These are phyloP conservation scores for Vigna mungo DNA, from an alignment of 306 rosid genomes.

Conservation along the genomic window DNA sequence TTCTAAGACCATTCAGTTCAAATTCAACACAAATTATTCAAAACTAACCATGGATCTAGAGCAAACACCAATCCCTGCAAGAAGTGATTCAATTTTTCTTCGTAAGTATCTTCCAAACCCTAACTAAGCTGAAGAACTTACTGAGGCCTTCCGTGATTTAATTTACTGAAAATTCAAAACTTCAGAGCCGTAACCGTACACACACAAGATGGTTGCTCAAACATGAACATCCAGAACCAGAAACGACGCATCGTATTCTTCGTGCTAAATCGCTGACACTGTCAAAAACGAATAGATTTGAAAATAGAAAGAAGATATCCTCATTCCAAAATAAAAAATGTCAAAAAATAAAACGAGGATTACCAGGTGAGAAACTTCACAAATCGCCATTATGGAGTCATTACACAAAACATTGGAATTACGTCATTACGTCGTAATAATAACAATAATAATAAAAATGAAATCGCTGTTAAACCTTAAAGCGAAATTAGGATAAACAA, in stretches of 20 bases:
- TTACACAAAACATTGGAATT: conserved; percentile 6
- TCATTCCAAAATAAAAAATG: background rate
- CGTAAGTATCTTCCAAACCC: conserved; percentile 48
- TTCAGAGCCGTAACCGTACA: conserved; percentile 35
- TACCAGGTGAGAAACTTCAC: conserved; percentile 53
- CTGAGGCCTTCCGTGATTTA: conserved; percentile 10
- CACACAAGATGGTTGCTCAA: conserved; percentile 30
- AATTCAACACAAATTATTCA: conserved; percentile 14
- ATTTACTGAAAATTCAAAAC: conserved; percentile 41
- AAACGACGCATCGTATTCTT: conserved; percentile 30
- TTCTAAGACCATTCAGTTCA: conserved; percentile 4
- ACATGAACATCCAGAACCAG: conserved; percentile 47
- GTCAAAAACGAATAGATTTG: background rate
- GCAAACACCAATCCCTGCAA: conserved; percentile 2
- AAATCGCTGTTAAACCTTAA: background rate
- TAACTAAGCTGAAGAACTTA: conserved; percentile 43
- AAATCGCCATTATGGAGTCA: conserved; percentile 56
- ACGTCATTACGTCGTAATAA: background rate
- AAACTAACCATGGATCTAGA: conserved; percentile 35
- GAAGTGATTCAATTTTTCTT: background rate
- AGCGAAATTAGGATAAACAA: conserved; percentile 2
- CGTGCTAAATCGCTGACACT: conserved; percentile 39
- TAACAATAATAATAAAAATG: background rate
- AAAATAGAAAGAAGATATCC: background rate
- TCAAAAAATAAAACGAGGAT: background rate